These are phyloP conservation scores for Arthroderma sp. DNA, from an alignment of 2,329 filamentous ascomycete species.

Conservation along the genomic window DNA sequence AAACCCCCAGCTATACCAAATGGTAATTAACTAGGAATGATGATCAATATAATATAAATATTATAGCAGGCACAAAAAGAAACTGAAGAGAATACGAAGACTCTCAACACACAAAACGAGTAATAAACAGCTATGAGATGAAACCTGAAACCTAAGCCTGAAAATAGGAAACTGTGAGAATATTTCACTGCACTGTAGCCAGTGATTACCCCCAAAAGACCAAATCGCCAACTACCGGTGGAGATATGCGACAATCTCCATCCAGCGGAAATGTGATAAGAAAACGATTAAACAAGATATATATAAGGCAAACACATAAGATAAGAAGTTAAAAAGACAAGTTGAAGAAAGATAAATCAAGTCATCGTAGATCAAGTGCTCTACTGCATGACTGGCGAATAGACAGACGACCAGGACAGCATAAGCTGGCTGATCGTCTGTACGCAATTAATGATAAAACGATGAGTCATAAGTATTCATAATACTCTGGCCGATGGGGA, in stretches of 20 bases:
- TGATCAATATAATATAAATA: neutral
- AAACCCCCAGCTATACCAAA: neutral
- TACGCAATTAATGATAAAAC: conserved; percentile 19
- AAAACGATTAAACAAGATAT: conserved; percentile 19
- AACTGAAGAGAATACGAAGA: neutral
- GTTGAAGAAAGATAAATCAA: conserved; percentile 17
- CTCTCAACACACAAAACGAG: neutral
- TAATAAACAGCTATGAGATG: neutral
- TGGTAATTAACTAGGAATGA: neutral
- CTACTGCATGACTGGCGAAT: conserved; percentile 25
- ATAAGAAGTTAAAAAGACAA: conserved; percentile 16
- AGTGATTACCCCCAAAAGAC: neutral
- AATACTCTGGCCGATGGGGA: conserved; percentile 19
- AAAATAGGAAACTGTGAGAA: conserved; percentile 2
- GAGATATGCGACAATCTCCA: conserved; percentile 3
- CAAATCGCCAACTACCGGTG: neutral
- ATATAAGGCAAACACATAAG: conserved; percentile 19
- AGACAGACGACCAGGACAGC: conserved; percentile 28
- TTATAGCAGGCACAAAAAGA: neutral
- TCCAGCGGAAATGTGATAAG: conserved; percentile 9
- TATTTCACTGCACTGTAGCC: conserved; percentile 4
- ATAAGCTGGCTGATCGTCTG: conserved; percentile 19
- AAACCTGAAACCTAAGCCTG: neutral
- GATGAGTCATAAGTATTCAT: conserved; percentile 25
- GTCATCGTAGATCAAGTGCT: conserved; percentile 16